Evolutionary conservation across 1,139 yeast genomes (phyloP).

Genomic region (Lodderomyces metapsilosis): DNA sequence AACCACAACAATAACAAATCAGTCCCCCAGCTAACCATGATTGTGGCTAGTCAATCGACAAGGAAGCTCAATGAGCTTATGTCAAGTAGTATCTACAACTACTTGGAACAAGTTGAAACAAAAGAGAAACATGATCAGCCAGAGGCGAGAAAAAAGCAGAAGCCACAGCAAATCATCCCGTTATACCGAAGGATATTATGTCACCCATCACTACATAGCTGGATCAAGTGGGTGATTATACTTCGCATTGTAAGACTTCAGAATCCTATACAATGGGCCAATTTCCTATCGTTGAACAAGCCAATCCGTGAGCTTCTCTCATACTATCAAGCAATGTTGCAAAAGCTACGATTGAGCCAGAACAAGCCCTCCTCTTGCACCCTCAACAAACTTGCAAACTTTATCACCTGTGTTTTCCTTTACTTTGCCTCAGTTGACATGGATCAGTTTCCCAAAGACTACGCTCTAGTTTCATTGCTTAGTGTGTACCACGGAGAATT

Average conservation of each 20-base stretch:
- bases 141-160: not conserved
- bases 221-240: slow-evolving; percentile 32
- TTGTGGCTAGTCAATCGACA: not conserved
- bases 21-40: not conserved
- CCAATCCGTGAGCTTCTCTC: slow-evolving; percentile 18
- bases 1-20: not conserved
- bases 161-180: not conserved
- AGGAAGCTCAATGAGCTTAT: slow-evolving; percentile 2
- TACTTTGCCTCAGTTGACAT: slow-evolving; percentile 32
- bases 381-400: slow-evolving; percentile 25
- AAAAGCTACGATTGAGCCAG: slow-evolving; percentile 2
- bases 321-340: slow-evolving; percentile 4
- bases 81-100: slow-evolving; percentile 7
- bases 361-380: too few species aligned
- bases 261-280: slow-evolving; percentile 31
- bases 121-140: not conserved
- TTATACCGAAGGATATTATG: not conserved
- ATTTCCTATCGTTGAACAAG: slow-evolving; percentile 36
- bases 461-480: slow-evolving; percentile 35
- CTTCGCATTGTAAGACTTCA: slow-evolving; percentile 25
- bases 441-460: slow-evolving; percentile 37
- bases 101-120: not conserved
- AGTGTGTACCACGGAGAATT: slow-evolving; percentile 33
- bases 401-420: slow-evolving; percentile 26
- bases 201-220: slow-evolving; percentile 16